phyloP scores from a whole-genome alignment of 192 early-diverging fungal genomes.

The Coemansia sp. region DNA sequence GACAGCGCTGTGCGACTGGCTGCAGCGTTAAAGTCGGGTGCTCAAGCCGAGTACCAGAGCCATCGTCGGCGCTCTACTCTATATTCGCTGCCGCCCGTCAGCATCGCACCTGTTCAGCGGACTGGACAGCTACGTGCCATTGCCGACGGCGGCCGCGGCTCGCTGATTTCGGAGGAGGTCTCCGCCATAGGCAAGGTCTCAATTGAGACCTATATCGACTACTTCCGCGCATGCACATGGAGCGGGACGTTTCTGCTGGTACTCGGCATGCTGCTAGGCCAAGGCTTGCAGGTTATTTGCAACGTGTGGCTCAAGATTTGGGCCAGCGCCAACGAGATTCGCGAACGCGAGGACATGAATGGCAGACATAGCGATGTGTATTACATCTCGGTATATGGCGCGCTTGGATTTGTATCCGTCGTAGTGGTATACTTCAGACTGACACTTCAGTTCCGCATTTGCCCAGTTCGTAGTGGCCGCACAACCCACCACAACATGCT shows the following conservation, averaged over 20 bases:
- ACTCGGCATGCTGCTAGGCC: slow-evolving; percentile 61
- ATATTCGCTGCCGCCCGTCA: slow-evolving; percentile 59
- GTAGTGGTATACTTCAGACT: slow-evolving; percentile 66
- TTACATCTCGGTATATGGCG: slow-evolving; percentile 78
- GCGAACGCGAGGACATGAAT: slow-evolving; percentile 13
- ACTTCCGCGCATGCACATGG: slow-evolving; percentile 75
- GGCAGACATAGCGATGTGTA: slow-evolving; percentile 48
- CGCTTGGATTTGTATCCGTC: slow-evolving; percentile 68
- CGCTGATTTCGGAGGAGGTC: slow-evolving; percentile 76
- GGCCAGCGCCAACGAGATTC: slow-evolving; percentile 60
- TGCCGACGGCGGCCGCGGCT: slow-evolving; percentile 9
- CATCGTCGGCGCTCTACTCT: slow-evolving; percentile 37
- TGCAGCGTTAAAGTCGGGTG: not conserved
- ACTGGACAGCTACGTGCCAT: slow-evolving; percentile 7
- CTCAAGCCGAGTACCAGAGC: not conserved
- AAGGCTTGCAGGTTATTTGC: slow-evolving; percentile 58
- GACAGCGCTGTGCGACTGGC: not conserved
- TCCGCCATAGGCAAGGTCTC: slow-evolving; percentile 79
- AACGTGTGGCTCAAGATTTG: slow-evolving; percentile 72
- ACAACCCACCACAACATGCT: slow-evolving; percentile 79
- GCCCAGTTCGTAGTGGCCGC: slow-evolving; percentile 79
- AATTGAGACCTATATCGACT: slow-evolving; percentile 73
- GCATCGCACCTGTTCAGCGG: slow-evolving; percentile 51
- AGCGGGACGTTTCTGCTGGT: slow-evolving; percentile 60
- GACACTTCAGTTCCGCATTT: slow-evolving; percentile 76